phyloP scores from a whole-genome alignment of 768 basidiomycete genomes.

The Suillus cothurnatus region DNA sequence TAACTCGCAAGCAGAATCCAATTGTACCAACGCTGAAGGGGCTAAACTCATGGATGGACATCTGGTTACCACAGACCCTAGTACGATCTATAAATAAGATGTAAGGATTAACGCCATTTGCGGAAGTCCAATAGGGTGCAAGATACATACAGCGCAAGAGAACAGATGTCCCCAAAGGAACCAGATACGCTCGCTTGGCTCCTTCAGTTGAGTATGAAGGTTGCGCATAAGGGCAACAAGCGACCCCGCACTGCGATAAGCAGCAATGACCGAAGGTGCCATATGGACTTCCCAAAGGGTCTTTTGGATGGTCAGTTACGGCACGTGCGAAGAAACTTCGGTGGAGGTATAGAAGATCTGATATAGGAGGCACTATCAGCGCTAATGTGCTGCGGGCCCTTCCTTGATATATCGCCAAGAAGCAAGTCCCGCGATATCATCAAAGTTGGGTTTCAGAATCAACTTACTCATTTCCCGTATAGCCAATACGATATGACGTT shows the following conservation, averaged over 20 bases:
- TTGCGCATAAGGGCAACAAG: conserved; percentile 72
- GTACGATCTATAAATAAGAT: conserved; percentile 47
- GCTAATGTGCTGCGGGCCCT: conserved; percentile 1
- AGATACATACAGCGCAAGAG: conserved; percentile 59
- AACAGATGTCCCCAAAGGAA: conserved; percentile 50
- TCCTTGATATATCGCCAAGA: conserved; percentile 1
- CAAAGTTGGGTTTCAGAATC: background rate
- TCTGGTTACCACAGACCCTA: conserved; percentile 75
- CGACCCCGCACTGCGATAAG: conserved; percentile 72
- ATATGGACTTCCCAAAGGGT: conserved; percentile 71
- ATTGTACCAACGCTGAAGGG: conserved; percentile 69
- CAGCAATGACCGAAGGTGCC: conserved; percentile 75
- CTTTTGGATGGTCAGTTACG: conserved; percentile 72
- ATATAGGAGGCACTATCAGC: conserved; percentile 20
- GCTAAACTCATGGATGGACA: conserved; percentile 81
- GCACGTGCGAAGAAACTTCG: conserved; percentile 76
- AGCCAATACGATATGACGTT: conserved; percentile 68
- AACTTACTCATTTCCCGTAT: conserved; percentile 69
- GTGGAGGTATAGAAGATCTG: conserved; percentile 71
- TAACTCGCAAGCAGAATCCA: conserved; percentile 75
- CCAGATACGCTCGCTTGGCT: conserved; percentile 67
- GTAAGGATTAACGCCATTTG: conserved; percentile 16
- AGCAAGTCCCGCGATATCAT: background rate
- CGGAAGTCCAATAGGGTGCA: background rate
- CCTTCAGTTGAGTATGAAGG: conserved; percentile 63